Conservation (phyloP, 1,284 basidiomycete species). For the Wallemia hederae region DNA sequence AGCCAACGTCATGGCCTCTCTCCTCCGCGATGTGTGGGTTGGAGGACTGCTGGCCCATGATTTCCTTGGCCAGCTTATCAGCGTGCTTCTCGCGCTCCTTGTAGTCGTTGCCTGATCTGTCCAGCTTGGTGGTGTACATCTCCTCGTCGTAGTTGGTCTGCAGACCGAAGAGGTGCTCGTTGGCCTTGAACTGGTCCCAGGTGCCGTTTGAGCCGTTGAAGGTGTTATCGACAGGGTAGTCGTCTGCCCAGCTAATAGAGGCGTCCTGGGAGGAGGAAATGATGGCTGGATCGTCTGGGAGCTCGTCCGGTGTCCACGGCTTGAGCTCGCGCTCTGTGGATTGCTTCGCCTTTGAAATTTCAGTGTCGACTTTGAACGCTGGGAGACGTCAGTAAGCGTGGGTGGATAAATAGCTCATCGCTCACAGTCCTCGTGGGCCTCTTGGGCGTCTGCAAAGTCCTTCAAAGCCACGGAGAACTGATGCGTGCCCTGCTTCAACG, state of each 20-base stretch:
- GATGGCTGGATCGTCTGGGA: constrained; percentile 2
- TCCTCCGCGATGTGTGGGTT: constrained; percentile 83
- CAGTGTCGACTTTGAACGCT: constrained; percentile 68
- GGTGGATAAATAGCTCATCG: background rate
- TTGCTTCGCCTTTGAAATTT: constrained; percentile 31
- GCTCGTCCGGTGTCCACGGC: constrained; percentile 31
- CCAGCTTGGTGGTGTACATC: constrained; percentile 77
- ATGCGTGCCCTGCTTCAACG: background rate
- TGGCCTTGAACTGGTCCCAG: constrained; percentile 93
- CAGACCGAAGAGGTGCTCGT: constrained; percentile 76
- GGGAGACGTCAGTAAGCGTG: constrained; percentile 2
- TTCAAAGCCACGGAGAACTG: background rate
- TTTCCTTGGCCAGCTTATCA: constrained; percentile 66
- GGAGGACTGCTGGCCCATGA: constrained; percentile 34
- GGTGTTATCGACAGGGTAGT: background rate
- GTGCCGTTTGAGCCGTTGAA: constrained; percentile 4
- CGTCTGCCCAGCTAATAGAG: constrained; percentile 9
- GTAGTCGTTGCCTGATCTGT: constrained; percentile 54
- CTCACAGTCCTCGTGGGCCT: background rate
- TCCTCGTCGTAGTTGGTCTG: constrained; percentile 80
- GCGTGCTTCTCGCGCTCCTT: constrained; percentile 70
- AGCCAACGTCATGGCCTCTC: constrained; percentile 40
- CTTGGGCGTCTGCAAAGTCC: background rate
- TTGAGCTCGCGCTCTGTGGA: constrained; percentile 43
- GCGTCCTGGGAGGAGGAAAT: constrained; percentile 6